Evolutionary conservation across 2,329 filamentous ascomycete species (phyloP).

Genomic region (Chaetomium strumarium): DNA sequence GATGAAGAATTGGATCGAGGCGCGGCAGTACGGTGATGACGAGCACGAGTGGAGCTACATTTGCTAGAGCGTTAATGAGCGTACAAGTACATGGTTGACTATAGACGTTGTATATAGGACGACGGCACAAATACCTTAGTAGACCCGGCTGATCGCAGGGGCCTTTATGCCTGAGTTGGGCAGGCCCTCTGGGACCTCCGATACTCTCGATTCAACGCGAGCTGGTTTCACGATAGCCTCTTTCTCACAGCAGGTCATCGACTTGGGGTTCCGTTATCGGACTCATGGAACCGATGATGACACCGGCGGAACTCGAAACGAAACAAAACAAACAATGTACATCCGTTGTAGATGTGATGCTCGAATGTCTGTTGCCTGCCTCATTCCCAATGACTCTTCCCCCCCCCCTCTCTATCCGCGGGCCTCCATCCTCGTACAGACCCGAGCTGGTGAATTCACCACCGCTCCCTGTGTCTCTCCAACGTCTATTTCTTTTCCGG

Average conservation of each 20-base stretch:
- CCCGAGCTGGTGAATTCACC: not conserved
- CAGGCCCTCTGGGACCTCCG: not conserved
- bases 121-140: not conserved
- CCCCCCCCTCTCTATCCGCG: not conserved
- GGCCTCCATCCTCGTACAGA: not conserved
- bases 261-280: no score
- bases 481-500: conserved; percentile 53
- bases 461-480: not conserved
- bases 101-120: conserved; percentile 12
- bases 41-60: conserved; percentile 83
- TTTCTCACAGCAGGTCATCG: no score
- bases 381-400: not conserved
- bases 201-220: not conserved
- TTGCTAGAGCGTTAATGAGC: conserved; percentile 26
- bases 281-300: not conserved
- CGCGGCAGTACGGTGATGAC: conserved; percentile 90
- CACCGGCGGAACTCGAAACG: not conserved
- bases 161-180: no score
- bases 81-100: not conserved
- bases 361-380: not conserved
- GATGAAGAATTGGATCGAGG: conserved; percentile 97
- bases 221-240: no score
- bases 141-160: no score
- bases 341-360: conserved; percentile 3
- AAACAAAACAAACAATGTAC: conserved; percentile 7